Evolutionary conservation across 495 filamentous ascomycete species (phyloP), one percentile per base, ranked within the genome.

Genomic region (Annulohypoxylon moriforme): DNA sequence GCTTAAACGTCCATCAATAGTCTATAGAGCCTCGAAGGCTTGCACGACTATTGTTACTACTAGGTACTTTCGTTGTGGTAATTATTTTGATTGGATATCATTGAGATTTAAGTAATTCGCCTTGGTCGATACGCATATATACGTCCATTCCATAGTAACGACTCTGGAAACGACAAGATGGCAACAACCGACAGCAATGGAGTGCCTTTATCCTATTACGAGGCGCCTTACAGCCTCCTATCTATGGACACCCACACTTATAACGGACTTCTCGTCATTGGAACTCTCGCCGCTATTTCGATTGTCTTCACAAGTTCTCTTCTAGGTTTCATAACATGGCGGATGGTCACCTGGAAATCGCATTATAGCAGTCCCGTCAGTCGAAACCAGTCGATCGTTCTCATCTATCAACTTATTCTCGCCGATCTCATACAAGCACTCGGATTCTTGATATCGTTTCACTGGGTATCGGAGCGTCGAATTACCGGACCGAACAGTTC

Each of bases 371-470:
- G 80, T 20, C 76, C 78, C 42, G 70, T 83, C 40, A 79, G 81
- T 69, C 87, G 86, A 79, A 90, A 90, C 68, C 89, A 91, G 71
- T 88, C 86, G 47, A 81, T 91, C 36, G 64, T 90, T n/a, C 81
- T 91, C 2, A 90, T 91, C 25, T 89, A 86, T 73, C 90, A 90
- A 70, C 83, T 91, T 18, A 79, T 91, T 6, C 71, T 90, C 25
- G 89, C 89, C 14, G 89, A 91, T 75, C 79, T 90, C 27, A 83
- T 87, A 67, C 89, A 90, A 77, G 82, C 86, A 0, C 73, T 89
- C 4, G 85, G 85, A 7, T 90, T 90, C 66, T 61, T 89, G 24
- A 82, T 91, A 50, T 86, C 83, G 38, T 77, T 87, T 53, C 83
- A 88, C 73, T 91, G 89, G 89, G 78, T 85, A 6, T 57, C 76